Evolutionary conservation across 2,329 filamentous ascomycete genomes (phyloP), one percentile per base, ranked within the genome.

Genomic region (Pseudocercospora pini-densiflorae): DNA sequence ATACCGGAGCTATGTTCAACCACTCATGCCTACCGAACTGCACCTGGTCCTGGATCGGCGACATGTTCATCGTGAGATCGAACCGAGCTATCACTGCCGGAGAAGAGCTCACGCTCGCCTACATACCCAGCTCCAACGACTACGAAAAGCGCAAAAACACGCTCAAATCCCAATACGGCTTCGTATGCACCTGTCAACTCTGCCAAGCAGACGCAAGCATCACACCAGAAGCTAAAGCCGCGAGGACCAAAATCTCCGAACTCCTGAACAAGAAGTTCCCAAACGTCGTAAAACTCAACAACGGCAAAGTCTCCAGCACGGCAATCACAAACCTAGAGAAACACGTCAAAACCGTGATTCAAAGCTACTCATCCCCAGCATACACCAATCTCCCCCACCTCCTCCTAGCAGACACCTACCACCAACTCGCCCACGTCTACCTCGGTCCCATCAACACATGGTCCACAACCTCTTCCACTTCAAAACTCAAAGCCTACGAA

Each of bases 1-100:
- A 76, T 1, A 64, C 78, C 0, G 83, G 83, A 2, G 84, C 85
- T 0, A 77, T 79, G 64, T 81, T 87, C 67, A 88, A 88, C 65
- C 85, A 88, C 68, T 80, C 79, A 7, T 88, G 86, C 71, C 10
- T 80, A 3, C 72, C 74, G 9, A 88, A 87, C 68, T 80, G 80
- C n/a, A 66, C 64, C 0, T 82, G 82, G 23, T 75, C 80, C 0
- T 87, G 86, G 71, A 84, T 87, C 36, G 85, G 86, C 2, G 85
- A 88, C 70, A 80, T 88, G 77, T 78, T 81, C 67, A 79, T 87
- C 9, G 62, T 87, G 19, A 82, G 84, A 12, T 85, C 86, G 0
- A 74, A 79, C 0, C 69, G 70, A 7, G 79, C 84, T 47, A 72
- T 88, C 0, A 67, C 77, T 0, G 66, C 79, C 0, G 76, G 77